phyloP scores from a whole-genome alignment of 306 rosid species.

The Citrullus colocynthis region DNA sequence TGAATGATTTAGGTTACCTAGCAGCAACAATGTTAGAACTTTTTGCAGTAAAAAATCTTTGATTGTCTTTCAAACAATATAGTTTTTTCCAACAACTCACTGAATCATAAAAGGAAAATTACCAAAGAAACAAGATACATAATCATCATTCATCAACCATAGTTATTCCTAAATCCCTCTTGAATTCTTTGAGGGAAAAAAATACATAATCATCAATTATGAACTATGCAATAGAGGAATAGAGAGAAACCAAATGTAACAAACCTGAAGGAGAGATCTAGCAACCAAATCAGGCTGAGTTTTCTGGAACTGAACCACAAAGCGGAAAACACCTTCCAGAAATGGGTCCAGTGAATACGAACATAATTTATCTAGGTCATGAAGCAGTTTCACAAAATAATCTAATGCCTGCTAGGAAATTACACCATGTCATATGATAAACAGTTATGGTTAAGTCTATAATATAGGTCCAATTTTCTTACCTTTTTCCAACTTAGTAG shows the following conservation, averaged over 20 bases:
- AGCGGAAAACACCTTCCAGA: slow-evolving; percentile 60
- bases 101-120: not conserved
- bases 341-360: slow-evolving; percentile 59
- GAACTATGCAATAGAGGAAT: not conserved
- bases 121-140: not conserved
- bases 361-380: slow-evolving; percentile 60
- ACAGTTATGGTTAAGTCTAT: not conserved
- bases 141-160: not conserved
- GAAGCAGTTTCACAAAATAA: slow-evolving; percentile 76
- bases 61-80: not conserved
- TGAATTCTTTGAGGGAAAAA: not conserved
- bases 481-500: slow-evolving; percentile 70
- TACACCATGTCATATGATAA: slow-evolving; percentile 9
- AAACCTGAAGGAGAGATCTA: slow-evolving; percentile 93
- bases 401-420: slow-evolving; percentile 61
- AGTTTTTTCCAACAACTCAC: not conserved
- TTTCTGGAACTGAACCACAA: slow-evolving; percentile 84
- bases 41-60: not conserved
- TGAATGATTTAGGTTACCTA: not conserved
- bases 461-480: slow-evolving; percentile 7
- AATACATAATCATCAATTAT: not conserved
- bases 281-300: slow-evolving; percentile 86
- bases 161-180: not conserved
- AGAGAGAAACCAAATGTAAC: not conserved
- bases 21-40: not conserved